phyloP scores from a whole-genome alignment of 805 yeast genomes.

The Suhomyces faveliae region DNA sequence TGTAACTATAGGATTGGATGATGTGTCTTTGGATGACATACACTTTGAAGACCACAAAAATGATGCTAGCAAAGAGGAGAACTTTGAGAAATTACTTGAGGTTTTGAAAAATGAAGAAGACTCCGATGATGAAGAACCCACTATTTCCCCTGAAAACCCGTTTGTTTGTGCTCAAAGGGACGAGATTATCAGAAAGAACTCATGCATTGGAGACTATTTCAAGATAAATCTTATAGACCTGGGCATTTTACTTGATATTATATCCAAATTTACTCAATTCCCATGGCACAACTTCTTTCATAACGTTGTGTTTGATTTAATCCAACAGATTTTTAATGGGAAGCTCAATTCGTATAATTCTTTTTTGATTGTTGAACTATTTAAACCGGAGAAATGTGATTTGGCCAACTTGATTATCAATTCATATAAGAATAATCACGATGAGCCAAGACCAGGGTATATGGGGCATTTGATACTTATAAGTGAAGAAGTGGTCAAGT shows the following conservation, averaged over 20 bases:
- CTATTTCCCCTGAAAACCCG: constrained; percentile 42
- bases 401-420: constrained; percentile 28
- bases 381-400: constrained; percentile 40
- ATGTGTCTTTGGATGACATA: constrained; percentile 37
- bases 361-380: constrained; percentile 35
- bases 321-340: constrained; percentile 93
- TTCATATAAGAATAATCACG: constrained; percentile 42
- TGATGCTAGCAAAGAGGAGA: constrained; percentile 23
- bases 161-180: constrained; percentile 40
- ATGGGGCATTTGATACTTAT: constrained; percentile 96
- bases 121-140: constrained; percentile 46
- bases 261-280: constrained; percentile 72
- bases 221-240: constrained; percentile 81
- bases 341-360: constrained; percentile 83
- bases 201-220: constrained; percentile 83
- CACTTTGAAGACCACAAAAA: constrained; percentile 17
- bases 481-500: constrained; percentile 94
- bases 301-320: constrained; percentile 93
- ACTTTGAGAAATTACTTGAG: constrained; percentile 18
- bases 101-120: constrained; percentile 30
- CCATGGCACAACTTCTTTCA: constrained; percentile 98
- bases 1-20: constrained; percentile 38
- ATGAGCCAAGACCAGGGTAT: constrained; percentile 76
- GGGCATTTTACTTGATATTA: constrained; percentile 62
- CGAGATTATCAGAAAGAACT: constrained; percentile 42